Base-by-base conservation (phyloP, 805 yeast genomes). In the Candida michaelii region DNA sequence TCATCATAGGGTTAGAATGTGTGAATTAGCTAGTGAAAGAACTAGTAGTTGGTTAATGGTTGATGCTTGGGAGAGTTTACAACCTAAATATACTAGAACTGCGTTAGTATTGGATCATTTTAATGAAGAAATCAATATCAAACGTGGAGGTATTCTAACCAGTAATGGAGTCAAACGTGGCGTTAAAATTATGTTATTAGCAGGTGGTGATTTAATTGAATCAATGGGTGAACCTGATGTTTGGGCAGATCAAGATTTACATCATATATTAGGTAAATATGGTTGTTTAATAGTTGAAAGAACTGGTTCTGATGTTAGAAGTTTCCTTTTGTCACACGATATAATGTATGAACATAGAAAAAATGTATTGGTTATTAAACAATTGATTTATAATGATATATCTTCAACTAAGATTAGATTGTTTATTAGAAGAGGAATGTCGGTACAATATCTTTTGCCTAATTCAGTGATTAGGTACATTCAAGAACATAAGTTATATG, bases 211-310 rank as follows among this genome's bases (percentile, higher is more conserved):
- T 65, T 76, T 93, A 53, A 93, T 93, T 41, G 99, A 93, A 63
- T 83, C 95, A 33, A 93, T 93, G 98, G 99, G 99, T n/a, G 99
- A 93, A 65, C 98, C 99, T 16, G 93, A 91, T 56, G 99, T 93
- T 29, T 93, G 99, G 99, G 96, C 96, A 1, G 98, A 91, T 61
- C 84, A 77, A 44, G 99, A 93, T 64, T 73, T 93, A 55, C 95
- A 89, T 56, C 99, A 93, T 61, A 93, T 93, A 36, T 73, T 93
- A 52, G 99, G 99, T 19, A 83, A 86, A 48, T 93, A 93, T 63
- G 99, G 99, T 2, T 93, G 99, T 68, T 70, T 93, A 48, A 93
- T 93, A 38, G 97, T 93, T 16, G 99, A 93, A 70, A 76, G 99
- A 53, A 91, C 99, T 0, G 99, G 99, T 5, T 76, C 93, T 8